Percentiles rank a stretch among this genome's conserved stretches.
phyloP scores from a whole-genome alignment of 169 alveolate species.

The Plasmodium inui region DNA sequence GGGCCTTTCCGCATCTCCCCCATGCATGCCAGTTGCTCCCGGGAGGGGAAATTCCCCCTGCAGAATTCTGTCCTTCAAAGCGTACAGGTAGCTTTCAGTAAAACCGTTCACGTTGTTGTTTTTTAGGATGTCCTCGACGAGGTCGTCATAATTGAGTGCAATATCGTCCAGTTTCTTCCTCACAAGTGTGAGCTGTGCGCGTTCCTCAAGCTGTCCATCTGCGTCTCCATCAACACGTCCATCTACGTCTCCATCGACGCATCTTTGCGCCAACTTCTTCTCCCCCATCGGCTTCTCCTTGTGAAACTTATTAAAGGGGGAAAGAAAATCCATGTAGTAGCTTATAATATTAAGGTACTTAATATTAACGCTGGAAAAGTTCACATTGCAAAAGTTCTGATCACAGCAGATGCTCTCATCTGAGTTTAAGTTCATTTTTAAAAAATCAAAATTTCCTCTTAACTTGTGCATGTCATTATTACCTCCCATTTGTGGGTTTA shows the following conservation, averaged over 20 bases:
- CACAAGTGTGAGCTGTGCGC: not conserved
- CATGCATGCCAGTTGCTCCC: not conserved
- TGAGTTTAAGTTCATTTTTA: not conserved
- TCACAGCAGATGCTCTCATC: not conserved
- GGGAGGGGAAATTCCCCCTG: conserved; percentile 15
- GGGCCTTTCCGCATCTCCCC: not conserved
- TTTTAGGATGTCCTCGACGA: conserved; percentile 21
- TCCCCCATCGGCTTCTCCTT: not conserved
- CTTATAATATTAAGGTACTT: conserved; percentile 40
- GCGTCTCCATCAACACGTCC: not conserved
- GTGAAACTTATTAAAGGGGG: conserved; percentile 40
- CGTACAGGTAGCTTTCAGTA: not conserved
- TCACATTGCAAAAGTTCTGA: not conserved
- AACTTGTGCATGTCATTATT: not conserved
- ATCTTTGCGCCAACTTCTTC: not conserved
- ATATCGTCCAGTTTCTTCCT: conserved; percentile 34
- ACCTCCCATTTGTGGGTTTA: not conserved
- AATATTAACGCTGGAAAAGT: not conserved
- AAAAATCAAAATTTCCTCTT: not conserved
- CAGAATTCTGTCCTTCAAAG: conserved; percentile 2
- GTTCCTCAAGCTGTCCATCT: not conserved
- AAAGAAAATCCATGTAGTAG: conserved; percentile 40
- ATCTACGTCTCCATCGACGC: not conserved
- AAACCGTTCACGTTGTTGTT: conserved; percentile 16
- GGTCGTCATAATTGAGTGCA: conserved; percentile 41